Base-by-base conservation (phyloP, 129 eudicot genomes). In the Flaveria bidentis region DNA sequence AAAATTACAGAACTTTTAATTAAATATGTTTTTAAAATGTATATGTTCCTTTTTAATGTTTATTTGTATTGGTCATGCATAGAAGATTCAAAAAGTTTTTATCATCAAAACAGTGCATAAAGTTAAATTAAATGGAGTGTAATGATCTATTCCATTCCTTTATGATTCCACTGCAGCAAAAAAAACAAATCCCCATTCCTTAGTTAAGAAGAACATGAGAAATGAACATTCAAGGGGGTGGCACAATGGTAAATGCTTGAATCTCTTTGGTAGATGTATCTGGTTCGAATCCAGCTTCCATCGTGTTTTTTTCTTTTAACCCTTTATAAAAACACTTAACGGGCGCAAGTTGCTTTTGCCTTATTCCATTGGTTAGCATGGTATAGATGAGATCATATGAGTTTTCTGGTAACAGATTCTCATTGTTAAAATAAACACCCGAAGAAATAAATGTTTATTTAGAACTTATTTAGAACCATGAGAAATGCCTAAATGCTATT, bases 401-500 rank as follows among this genome's bases (percentile, higher is more conserved):
- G 2, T 58, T 18, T 72, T 25, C 41, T 5, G 3, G 1, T 58
- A 23, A 4, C 8, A 15, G 67, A 9, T 8, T 61, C 3, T 26
- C 18, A 1, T 5, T 10, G 10, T 62, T 11, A 28, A 61, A 60
- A 22, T 13, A 47, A 15, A 7, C 6, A 53, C 22, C 57, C 42
- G 15, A 64, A 30, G 50, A 63, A 49, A 45, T 63, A 33, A 5
- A 13, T 36, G 16, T 17, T 7, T 49, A 51, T 74, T 3, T 20
- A 11, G 25, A 65, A 64, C 17, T 50, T 76, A 41, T 62, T 71
- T 62, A 57, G 67, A 75, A 41, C 72, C 67, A 66, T 58, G 64
- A 78, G 68, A 74, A 60, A 73, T 60, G 66, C 64, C 53, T 74
- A 60, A 69, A 74, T 69, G 72, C 23, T 67, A 28, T 67, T 64